Evolutionary conservation across 2,329 filamentous ascomycete genomes (phyloP).

Genomic region (Pseudopithomyces maydicus): DNA sequence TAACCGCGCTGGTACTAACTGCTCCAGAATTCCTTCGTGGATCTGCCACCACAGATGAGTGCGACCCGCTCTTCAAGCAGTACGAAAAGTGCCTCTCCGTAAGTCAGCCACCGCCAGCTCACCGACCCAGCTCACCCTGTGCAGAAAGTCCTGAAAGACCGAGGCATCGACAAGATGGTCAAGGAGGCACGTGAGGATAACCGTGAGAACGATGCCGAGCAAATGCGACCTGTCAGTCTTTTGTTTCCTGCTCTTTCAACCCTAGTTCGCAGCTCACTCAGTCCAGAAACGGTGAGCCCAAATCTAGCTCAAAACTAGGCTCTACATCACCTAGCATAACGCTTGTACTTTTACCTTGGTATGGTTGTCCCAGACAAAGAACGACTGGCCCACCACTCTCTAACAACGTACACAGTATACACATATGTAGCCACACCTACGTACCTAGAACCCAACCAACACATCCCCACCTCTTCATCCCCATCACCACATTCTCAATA

Average conservation of each 20-base stretch:
- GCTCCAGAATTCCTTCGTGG: constrained; percentile 80
- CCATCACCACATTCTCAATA: no score
- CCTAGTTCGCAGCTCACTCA: no score
- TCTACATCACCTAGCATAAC: no score
- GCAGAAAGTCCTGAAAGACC: constrained; percentile 82
- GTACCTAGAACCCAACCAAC: no score
- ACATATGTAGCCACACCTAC: no score
- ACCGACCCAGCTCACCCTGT: constrained; percentile 11
- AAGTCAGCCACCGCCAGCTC: constrained; percentile 33
- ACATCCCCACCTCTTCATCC: no score
- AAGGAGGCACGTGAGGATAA: constrained; percentile 89
- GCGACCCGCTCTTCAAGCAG: constrained; percentile 80
- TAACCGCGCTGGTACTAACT: background rate
- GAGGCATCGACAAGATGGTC: constrained; percentile 90
- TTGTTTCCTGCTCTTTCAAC: background rate
- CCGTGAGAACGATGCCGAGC: constrained; percentile 80
- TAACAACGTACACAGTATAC: no score
- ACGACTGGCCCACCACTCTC: no score
- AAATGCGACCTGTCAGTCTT: constrained; percentile 54
- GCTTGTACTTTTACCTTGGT: no score
- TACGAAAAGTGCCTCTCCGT: constrained; percentile 89
- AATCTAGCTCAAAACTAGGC: no score
- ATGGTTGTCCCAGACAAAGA: no score
- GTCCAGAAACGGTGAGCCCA: no score
- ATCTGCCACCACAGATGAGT: constrained; percentile 82